Percentiles rank a stretch among this genome's conserved stretches.
Conservation (phyloP, 331 rosid species). For the Phaseolus coccineus region DNA sequence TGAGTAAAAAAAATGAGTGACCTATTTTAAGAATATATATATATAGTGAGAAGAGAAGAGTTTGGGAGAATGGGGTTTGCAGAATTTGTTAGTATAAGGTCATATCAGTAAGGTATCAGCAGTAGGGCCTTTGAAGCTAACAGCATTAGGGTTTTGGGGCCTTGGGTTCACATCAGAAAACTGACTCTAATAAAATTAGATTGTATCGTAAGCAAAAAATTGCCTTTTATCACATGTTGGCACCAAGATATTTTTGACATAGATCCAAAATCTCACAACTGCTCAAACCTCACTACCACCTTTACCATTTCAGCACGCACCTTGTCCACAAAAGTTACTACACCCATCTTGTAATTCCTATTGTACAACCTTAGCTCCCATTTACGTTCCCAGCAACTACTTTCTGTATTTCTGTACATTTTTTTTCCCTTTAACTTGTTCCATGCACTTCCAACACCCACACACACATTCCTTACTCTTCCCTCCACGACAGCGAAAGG, state of each 20-base stretch:
- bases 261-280: conserved; percentile 52
- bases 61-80: background rate
- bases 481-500: conserved; percentile 20
- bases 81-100: conserved; percentile 53
- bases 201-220: conserved; percentile 59
- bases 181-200: conserved; percentile 47
- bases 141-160: conserved; percentile 46
- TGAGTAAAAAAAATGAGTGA: too few relatives aligned
- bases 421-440: background rate
- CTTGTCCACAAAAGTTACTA: conserved; percentile 60
- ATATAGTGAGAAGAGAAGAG: too few relatives aligned
- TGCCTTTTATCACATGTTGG: conserved; percentile 56
- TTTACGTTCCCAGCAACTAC: conserved; percentile 20
- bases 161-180: conserved; percentile 48
- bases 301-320: conserved; percentile 56
- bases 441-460: background rate
- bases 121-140: conserved; percentile 48
- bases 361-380: conserved; percentile 27
- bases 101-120: conserved; percentile 50
- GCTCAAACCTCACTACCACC: conserved; percentile 47
- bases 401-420: background rate
- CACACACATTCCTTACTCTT: background rate
- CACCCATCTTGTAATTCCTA: conserved; percentile 49
- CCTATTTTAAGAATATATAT: too few relatives aligned
- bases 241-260: conserved; percentile 41